phyloP scores from a whole-genome alignment of 1,139 yeast genomes.

The Pichia sorboxylosa region DNA sequence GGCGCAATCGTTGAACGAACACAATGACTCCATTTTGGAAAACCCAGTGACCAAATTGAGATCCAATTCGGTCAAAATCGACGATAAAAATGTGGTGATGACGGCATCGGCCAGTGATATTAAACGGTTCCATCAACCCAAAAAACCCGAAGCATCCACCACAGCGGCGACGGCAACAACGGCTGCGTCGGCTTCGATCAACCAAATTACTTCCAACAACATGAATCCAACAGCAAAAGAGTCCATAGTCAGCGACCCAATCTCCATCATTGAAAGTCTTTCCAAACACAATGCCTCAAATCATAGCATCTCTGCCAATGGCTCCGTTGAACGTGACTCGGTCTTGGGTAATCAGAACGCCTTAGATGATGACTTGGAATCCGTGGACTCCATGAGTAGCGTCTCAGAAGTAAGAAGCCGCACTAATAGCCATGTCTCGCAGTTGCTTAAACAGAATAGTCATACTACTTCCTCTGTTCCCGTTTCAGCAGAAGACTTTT shows the following conservation, averaged over 20 bases:
- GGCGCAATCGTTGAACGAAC: not conserved
- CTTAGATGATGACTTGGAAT: no score
- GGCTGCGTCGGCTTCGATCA: not conserved
- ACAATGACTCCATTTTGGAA: not conserved
- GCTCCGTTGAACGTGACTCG: slow-evolving; percentile 4
- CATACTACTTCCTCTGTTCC: slow-evolving; percentile 15
- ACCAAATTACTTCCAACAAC: not conserved
- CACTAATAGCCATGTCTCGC: not conserved
- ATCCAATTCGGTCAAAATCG: no score
- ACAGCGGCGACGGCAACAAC: not conserved
- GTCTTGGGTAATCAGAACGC: not conserved
- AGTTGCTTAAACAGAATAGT: slow-evolving; percentile 1
- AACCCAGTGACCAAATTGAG: no score
- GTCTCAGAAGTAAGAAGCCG: not conserved
- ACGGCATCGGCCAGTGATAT: no score
- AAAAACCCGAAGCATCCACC: no score
- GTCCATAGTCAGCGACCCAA: not conserved
- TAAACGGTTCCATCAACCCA: not conserved
- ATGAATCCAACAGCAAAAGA: not conserved
- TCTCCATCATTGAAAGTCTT: slow-evolving; percentile 17
- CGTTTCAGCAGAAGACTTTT: slow-evolving; percentile 24
- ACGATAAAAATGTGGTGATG: no score
- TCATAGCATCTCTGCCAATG: slow-evolving; percentile 6
- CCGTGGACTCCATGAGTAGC: not conserved
- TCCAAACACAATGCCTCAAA: slow-evolving; percentile 9